Base-by-base conservation (phyloP, 2,329 filamentous ascomycete species). In the Lecanicillium sp. region DNA sequence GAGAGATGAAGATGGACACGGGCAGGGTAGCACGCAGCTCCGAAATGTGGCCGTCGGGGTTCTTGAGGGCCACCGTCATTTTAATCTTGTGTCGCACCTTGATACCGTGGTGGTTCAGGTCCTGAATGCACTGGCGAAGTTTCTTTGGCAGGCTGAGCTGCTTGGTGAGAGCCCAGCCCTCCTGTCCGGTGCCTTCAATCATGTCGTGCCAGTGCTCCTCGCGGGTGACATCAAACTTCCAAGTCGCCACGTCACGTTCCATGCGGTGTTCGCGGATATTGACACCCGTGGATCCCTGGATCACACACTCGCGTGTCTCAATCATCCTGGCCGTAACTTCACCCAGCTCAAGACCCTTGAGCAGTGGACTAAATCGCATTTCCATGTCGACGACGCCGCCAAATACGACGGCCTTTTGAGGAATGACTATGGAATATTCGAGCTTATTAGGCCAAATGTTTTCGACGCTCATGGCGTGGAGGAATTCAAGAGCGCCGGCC, bases 401-500 rank as follows among this genome's bases (percentile, higher is more conserved):
- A 59, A 96, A 95, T 15, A 95, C 86, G 46, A 95, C 85, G 2
- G 93, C 93, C 70, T 96, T 96, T 60, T 89, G 90, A 0, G 93
- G 91, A 10, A 95, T 87, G 50, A 88, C 82, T 54, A 98, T 90
- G 24, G 89, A 91, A 69, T 98, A 98, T 64, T 95, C 88, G 58
- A 97, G 80, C 73, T 98, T 98, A 71, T 95, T 93, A 5, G 90
- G 87, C 93, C 93, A 98, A 54, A 95, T 86, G 61, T 96, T 96
- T 67, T 96, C 90, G 54, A 97, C 90, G 54, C 87, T 88, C 88
- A 96, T 93, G 40, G 89, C 85, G 66, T 97, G 86, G 30, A 86
- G 76, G 53, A 90, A 78, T 62, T 91, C 87, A 50, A 90, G 73
- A 10, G 86, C 85, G 43, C 83, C 83, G 10, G 86, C 78, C 51